Evolutionary conservation across 208 protist species (phyloP), one percentile per base, ranked within the genome.

Genomic region (Herpetomonas samuelpessoai): DNA sequence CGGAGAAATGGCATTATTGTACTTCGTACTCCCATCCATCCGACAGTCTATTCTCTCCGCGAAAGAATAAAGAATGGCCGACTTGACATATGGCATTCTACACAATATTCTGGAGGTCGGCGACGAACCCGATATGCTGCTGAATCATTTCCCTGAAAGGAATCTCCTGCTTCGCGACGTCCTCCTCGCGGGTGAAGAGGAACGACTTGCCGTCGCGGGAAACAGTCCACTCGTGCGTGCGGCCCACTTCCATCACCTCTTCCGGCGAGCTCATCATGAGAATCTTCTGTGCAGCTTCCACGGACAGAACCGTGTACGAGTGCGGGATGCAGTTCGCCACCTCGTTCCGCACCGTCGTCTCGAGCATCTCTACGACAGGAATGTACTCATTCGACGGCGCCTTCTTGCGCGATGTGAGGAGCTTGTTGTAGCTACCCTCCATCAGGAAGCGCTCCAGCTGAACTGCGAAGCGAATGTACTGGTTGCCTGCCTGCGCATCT

Each of bases 391-490:
- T 94, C 27, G 81, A 91, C 27, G 93, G 93, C 28, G 85, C 93
- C 53, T 95, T 84, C 45, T 80, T 76, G 31, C 88, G 79, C 1
- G 87, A 83, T 41, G 76, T 88, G 47, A 96, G 84, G 18, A 97
- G 72, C 58, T 96, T 96, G 71, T 95, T 88, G 76, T 97, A 97
- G 61, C 86, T 96, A 2, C 92, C 92, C 65, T 98, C 91, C 94
- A 97, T 98, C 44, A 95, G 52, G 57, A 84, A 96, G 1, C 91
- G 83, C 72, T 97, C 92, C 29, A 97, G 75, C 52, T 81, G 76
- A 28, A 97, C 83, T 3, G 90, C 86, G 39, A 92, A 93, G 44
- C 89, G 86, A 44, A 95, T 85, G 66, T 85, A 91, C 22, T 66
- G 69, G 70, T 92, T 89, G n/a, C 58, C 65, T 18, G 62, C 71